Percentiles rank a stretch among this genome's conserved stretches.
Evolutionary conservation across 495 filamentous ascomycete species (phyloP).

Genomic region (Talaromyces proteolyticus): DNA sequence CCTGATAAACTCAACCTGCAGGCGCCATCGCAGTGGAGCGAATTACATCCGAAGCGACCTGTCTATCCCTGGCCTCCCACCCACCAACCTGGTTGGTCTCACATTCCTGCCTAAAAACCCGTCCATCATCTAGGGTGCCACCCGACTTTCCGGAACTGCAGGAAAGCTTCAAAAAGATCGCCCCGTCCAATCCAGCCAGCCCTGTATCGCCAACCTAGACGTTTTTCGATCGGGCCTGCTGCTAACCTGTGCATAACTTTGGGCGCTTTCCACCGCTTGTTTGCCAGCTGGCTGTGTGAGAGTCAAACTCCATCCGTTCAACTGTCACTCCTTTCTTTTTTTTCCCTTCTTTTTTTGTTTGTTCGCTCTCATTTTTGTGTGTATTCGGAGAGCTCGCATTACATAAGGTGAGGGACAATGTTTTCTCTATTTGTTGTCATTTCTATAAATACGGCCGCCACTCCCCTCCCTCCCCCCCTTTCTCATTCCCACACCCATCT

Average conservation of each 20-base stretch:
- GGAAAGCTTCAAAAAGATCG: constrained; percentile 3
- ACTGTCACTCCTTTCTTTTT: background rate
- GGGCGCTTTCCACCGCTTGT: constrained; percentile 5
- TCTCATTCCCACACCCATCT: background rate
- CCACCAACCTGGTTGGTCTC: constrained; percentile 2
- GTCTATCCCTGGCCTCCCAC: background rate
- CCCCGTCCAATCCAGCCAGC: background rate
- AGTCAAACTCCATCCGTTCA: too few species aligned
- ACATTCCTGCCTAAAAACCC: constrained; percentile 7
- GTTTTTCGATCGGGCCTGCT: background rate
- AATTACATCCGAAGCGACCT: background rate
- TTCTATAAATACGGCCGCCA: constrained; percentile 1
- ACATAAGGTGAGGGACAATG: constrained; percentile 8
- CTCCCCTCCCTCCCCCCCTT: background rate
- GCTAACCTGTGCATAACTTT: too few species aligned
- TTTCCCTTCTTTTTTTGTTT: background rate
- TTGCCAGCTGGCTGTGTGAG: background rate
- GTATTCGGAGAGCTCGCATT: background rate
- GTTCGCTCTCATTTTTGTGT: background rate
- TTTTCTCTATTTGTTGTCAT: background rate
- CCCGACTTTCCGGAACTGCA: constrained; percentile 4
- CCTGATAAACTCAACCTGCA: background rate
- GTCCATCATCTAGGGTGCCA: constrained; percentile 4
- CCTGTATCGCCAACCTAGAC: too few species aligned
- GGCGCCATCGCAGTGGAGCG: background rate